Conservation (phyloP, 257 asterid species). For the Capsicum pubescens region DNA sequence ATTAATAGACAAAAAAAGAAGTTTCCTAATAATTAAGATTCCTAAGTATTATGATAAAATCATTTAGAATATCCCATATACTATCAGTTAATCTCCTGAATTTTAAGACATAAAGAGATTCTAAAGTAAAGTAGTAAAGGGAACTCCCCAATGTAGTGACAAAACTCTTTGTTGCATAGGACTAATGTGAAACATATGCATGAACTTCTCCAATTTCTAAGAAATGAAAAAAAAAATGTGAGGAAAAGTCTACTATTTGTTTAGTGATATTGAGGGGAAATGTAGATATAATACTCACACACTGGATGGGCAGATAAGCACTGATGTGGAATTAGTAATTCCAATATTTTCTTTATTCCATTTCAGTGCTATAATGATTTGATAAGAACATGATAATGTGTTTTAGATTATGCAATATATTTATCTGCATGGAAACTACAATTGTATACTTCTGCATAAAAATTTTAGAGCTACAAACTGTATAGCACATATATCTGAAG, state of each 20-base stretch:
- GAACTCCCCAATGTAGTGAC: background rate
- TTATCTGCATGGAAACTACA: background rate
- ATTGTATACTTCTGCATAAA: background rate
- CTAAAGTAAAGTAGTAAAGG: background rate
- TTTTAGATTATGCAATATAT: background rate
- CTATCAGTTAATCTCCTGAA: background rate
- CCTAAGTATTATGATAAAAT: constrained; percentile 1
- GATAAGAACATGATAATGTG: constrained; percentile 14
- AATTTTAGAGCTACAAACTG: background rate
- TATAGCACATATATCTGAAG: constrained; percentile 17
- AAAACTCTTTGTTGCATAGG: background rate
- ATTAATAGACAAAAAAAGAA: constrained; percentile 2
- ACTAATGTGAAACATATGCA: background rate
- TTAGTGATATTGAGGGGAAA: background rate
- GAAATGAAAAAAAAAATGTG: background rate
- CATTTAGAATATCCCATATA: background rate
- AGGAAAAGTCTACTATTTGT: constrained; percentile 20
- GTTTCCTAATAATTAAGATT: background rate
- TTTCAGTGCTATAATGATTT: background rate
- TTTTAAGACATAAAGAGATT: constrained; percentile 5
- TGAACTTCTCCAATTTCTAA: background rate
- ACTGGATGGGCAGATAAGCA: background rate
- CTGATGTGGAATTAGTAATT: constrained; percentile 6
- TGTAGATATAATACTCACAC: background rate
- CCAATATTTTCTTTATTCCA: background rate